Percentiles rank a stretch among this genome's conserved stretches.
These are phyloP conservation scores for Acanthamoeba triangularis DNA, from an alignment of 208 protist genomes.

Conservation along the genomic window DNA sequence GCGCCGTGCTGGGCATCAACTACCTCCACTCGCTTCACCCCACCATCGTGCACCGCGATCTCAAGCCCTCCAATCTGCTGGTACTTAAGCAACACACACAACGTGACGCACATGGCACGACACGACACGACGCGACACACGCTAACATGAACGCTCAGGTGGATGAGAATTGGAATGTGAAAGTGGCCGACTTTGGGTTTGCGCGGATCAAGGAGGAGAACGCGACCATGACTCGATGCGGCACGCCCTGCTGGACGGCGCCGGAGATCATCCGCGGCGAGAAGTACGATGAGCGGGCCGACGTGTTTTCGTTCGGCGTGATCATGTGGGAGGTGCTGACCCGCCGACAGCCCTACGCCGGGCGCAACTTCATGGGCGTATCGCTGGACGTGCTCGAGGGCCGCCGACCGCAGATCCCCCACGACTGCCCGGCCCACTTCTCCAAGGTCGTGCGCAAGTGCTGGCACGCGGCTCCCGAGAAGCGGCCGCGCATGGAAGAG, in stretches of 20 bases:
- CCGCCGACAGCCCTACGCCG: not conserved
- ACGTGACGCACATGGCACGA: too few relatives aligned
- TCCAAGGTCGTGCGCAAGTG: not conserved
- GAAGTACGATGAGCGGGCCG: not conserved
- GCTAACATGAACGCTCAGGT: not conserved
- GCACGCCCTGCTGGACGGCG: conserved; percentile 34
- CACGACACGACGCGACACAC: too few relatives aligned
- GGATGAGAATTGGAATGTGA: conserved; percentile 18
- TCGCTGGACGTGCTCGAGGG: not conserved
- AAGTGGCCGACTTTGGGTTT: conserved; percentile 14
- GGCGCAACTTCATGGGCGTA: conserved; percentile 12
- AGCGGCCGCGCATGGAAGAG: not conserved
- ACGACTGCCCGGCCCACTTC: not conserved
- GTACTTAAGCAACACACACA: too few relatives aligned
- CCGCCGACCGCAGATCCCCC: not conserved
- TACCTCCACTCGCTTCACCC: not conserved
- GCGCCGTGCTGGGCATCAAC: not conserved
- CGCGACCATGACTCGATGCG: conserved; percentile 9
- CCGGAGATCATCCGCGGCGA: conserved; percentile 31
- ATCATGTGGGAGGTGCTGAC: conserved; percentile 7
- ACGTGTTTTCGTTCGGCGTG: conserved; percentile 4
- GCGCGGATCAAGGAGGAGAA: conserved; percentile 22
- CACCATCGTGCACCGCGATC: not conserved
- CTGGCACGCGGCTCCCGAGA: not conserved
- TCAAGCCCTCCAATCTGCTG: conserved; percentile 13